Base-by-base conservation (phyloP, 73 alveolate species). In the Paramecium pentaurelia region DNA sequence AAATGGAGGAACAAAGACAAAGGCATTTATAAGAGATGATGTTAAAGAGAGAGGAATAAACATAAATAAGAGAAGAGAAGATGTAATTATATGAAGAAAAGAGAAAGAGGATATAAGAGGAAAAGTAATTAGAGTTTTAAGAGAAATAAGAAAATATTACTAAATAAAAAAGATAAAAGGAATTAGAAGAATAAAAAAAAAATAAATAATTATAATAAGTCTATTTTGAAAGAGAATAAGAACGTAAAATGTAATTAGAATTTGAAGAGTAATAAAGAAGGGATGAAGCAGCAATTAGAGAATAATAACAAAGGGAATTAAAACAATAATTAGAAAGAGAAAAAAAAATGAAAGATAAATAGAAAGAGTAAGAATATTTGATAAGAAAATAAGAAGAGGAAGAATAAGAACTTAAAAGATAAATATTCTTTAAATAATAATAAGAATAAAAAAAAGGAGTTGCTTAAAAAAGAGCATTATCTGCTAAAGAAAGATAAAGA, bases 401-500 rank as follows among this genome's bases (percentile, higher is more conserved):
- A 80, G 71, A 80, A 4, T 11, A 80, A 80, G 91, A 42, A 27
- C 58, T 42, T 47, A 80, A 36, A 80, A 80, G 91, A 80, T 42
- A 80, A 28, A 27, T 38, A 77, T 80, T 80, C 58, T 42, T 80
- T 16, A 22, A 27, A 45, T 42, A 40, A 14, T 32, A 80, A 20
- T 28, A 80, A 20, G 38, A 44, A 45, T 34, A 3, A 9, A 80
- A 80, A 49, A 18, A 22, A 16, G 54, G 20, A 20, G 36, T 20
- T 14, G 71, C 91, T 20, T 45, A 45, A 27, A 32, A 80, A 45
- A 42, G 91, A 80, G 91, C 91, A 7, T 80, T 44, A 27, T 80
- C 91, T 10, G 91, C 91, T 11, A 80, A 80, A 9, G 91, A 45
- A 36, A 45, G 91, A 47, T 47, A 45, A 80, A 80, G 77, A 42